phyloP scores from a whole-genome alignment of 2,329 filamentous ascomycete species.

The Rosellinia necatrix region DNA sequence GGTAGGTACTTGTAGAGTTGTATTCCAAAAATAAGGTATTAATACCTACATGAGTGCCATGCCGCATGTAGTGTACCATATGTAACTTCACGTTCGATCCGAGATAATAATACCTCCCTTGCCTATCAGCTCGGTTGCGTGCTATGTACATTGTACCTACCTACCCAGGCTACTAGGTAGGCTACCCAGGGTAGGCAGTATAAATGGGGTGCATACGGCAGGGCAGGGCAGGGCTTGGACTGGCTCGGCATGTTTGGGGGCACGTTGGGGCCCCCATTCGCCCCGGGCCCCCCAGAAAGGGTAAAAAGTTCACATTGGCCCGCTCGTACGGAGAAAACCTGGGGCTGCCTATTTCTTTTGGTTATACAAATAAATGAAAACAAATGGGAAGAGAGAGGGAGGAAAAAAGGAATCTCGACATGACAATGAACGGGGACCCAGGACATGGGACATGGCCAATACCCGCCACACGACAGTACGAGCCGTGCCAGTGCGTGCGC shows the following conservation, averaged over 20 bases:
- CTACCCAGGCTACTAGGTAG: neutral
- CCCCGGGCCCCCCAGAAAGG: slow-evolving; percentile 17
- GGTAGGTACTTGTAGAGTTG: too few species aligned
- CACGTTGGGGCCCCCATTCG: slow-evolving; percentile 17
- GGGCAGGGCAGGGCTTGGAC: neutral
- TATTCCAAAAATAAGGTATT: slow-evolving; percentile 12
- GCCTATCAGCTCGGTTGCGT: neutral
- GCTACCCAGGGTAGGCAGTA: neutral
- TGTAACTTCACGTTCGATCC: neutral
- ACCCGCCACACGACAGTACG: neutral
- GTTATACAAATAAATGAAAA: slow-evolving; percentile 4
- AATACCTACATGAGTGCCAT: neutral
- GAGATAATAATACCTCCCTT: neutral
- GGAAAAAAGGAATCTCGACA: too few species aligned
- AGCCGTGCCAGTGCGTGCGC: neutral
- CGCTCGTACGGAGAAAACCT: too few species aligned
- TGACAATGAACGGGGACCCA: slow-evolving; percentile 1
- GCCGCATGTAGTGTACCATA: neutral
- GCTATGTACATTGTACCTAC: too few species aligned
- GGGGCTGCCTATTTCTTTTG: slow-evolving; percentile 21
- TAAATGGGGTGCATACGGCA: neutral
- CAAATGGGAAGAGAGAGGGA: neutral
- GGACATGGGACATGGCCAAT: slow-evolving; percentile 5
- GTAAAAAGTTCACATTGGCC: too few species aligned
- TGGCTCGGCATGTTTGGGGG: slow-evolving; percentile 2